phyloP scores from a whole-genome alignment of 441 rosid species.

The Iberis amara region DNA sequence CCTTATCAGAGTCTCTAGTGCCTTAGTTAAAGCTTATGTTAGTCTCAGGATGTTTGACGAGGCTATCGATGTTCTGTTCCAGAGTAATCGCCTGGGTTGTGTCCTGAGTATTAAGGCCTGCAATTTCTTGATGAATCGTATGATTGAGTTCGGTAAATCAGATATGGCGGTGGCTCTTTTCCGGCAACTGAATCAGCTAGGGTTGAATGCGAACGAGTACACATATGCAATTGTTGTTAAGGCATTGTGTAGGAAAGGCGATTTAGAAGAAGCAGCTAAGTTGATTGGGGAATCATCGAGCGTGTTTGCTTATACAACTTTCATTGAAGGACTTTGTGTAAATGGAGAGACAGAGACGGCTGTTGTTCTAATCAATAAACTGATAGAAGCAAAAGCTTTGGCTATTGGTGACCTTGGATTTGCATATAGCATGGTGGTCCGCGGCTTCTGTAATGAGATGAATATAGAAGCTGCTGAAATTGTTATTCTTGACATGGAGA shows the following conservation, averaged over 20 bases:
- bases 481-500: constrained; percentile 47
- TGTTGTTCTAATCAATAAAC: constrained; percentile 30
- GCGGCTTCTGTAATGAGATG: constrained; percentile 52
- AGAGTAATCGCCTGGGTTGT: constrained; percentile 33
- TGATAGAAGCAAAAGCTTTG: constrained; percentile 30
- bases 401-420: constrained; percentile 27
- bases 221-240: constrained; percentile 52
- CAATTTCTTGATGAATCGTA: constrained; percentile 58
- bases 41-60: constrained; percentile 52
- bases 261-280: constrained; percentile 37
- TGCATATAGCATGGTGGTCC: constrained; percentile 46
- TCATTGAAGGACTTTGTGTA: constrained; percentile 58
- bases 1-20: constrained; percentile 35
- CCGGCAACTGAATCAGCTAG: constrained; percentile 43
- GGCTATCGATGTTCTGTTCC: constrained; percentile 47
- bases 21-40: constrained; percentile 51
- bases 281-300: constrained; percentile 36
- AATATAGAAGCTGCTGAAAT: constrained; percentile 48
- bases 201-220: constrained; percentile 46
- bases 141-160: constrained; percentile 38
- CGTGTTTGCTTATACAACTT: constrained; percentile 46
- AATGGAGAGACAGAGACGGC: constrained; percentile 40
- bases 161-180: constrained; percentile 42
- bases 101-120: constrained; percentile 41
- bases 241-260: constrained; percentile 54